Base-by-base conservation (phyloP, 2,329 filamentous ascomycete species). In the Clarireedia hainanense region DNA sequence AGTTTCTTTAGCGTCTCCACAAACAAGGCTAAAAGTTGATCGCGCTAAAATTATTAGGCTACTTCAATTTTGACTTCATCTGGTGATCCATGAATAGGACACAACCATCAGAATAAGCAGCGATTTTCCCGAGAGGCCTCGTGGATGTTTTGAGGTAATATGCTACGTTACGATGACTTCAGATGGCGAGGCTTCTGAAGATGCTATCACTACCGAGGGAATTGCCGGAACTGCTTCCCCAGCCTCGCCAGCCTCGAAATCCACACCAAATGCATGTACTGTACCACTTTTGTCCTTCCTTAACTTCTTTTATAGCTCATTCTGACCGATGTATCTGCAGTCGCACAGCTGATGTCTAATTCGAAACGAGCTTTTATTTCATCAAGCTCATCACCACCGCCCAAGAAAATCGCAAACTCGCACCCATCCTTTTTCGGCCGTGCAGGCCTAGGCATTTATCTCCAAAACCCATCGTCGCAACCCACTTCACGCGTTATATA, bases 391-490 rank as follows among this genome's bases (percentile, higher is more conserved):
- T 52, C 50, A 9, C 47, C 42, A 3, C 50, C 30, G n/a, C 24
- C 56, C 2, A 48, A 58, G 4, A 59, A 57, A 42, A 57, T 59
- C 12, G 40, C 55, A 12, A 51, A 59, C 53, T 54, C 48, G 15
- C 58, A 59, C 30, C 45, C 53, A 24, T 17, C 52, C 15, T 58
- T 77, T 67, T 73, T 73, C 15, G 71, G 75, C 47, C 77, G 84
- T 54, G 77, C 85, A 60, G 85, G 78, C 0, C 77, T 94, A 0
- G 81, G 81, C 45, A 73, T 76, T 20, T 94, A 94, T 71, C 84
- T 87, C 27, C 64, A 73, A 6, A 71, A 81, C 52, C 89, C 89
- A 0, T 75, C 79, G 36, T 74, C 76, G 1, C 86, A 82, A 64
- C 78, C 83, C 1, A 62, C 76, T 5, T 76, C 74, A 26, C 73